A percentile compares a stretch with the other conserved stretches of the same genome.
phyloP scores from a whole-genome alignment of 208 protist species.

The Trypanosoma vivax region DNA sequence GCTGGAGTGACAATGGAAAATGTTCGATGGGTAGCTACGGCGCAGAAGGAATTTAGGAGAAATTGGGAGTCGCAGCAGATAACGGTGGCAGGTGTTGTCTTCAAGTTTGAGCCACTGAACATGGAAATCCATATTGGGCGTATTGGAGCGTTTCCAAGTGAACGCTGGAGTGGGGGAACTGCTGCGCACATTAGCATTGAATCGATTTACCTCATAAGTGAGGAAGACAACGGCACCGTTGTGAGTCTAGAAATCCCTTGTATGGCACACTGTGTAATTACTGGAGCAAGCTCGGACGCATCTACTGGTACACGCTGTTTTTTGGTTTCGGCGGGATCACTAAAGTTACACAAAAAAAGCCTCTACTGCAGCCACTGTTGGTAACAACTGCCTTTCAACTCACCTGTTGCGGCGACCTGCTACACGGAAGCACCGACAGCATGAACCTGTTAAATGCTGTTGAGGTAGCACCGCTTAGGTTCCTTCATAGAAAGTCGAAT shows the following conservation, averaged over 20 bases:
- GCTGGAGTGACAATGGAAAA: not conserved
- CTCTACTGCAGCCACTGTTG: not conserved
- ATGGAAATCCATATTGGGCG: not conserved
- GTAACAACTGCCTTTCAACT: not conserved
- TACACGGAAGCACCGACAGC: slow-evolving; percentile 10
- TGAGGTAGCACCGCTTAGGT: slow-evolving; percentile 13
- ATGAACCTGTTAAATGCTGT: slow-evolving; percentile 12
- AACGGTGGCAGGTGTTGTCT: not conserved
- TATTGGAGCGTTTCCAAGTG: not conserved
- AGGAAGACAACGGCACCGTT: no score
- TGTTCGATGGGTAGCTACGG: not conserved
- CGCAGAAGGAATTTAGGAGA: not conserved
- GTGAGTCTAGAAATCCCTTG: no score
- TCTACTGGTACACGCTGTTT: no score
- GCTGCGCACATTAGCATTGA: not conserved
- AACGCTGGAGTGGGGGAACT: not conserved
- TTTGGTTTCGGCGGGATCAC: no score
- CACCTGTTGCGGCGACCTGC: not conserved
- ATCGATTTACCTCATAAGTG: slow-evolving; percentile 6
- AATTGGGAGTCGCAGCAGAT: not conserved
- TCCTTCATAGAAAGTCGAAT: slow-evolving; percentile 8
- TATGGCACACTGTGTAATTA: no score
- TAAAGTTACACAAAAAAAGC: not conserved
- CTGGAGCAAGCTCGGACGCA: no score
- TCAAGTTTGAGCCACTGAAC: slow-evolving; percentile 6